Conservation (phyloP, 345 rosid genomes). For the Corymbia maculata region DNA sequence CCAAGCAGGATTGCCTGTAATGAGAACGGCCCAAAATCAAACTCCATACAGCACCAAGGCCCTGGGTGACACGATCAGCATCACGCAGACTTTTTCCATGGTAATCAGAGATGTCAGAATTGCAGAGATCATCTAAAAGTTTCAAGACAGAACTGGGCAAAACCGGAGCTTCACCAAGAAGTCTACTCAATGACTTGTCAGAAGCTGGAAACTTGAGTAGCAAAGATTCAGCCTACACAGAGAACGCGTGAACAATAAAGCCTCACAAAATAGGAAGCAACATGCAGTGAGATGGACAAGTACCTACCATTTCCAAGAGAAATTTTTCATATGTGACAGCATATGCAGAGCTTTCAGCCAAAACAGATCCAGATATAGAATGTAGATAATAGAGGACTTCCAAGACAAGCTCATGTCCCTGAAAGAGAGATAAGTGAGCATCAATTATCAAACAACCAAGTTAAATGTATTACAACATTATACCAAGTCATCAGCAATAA, state of each 20-base stretch:
- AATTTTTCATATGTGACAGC: conserved; percentile 54
- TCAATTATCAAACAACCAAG: background rate
- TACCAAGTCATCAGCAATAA: background rate
- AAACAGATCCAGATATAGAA: conserved; percentile 36
- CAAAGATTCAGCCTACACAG: conserved; percentile 74
- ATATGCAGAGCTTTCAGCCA: conserved; percentile 37
- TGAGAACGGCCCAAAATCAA: conserved; percentile 87
- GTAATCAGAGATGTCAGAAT: conserved; percentile 43
- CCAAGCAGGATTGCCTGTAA: conserved; percentile 73
- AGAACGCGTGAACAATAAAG: background rate
- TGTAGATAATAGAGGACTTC: conserved; percentile 74
- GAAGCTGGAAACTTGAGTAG: conserved; percentile 82
- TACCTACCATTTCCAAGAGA: conserved; percentile 77
- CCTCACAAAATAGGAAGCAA: conserved; percentile 1
- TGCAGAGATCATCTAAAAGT: conserved; percentile 76
- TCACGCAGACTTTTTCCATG: conserved; percentile 56
- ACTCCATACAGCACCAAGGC: conserved; percentile 97
- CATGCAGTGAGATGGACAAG: background rate
- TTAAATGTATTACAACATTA: background rate
- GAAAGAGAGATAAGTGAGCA: conserved; percentile 2
- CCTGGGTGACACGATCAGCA: conserved; percentile 90
- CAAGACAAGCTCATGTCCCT: conserved; percentile 94
- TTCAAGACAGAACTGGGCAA: conserved; percentile 69
- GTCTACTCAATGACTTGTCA: conserved; percentile 89
- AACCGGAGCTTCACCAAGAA: conserved; percentile 87